Conservation (phyloP, 306 rosid genomes). For the Fragaria ananassa region DNA sequence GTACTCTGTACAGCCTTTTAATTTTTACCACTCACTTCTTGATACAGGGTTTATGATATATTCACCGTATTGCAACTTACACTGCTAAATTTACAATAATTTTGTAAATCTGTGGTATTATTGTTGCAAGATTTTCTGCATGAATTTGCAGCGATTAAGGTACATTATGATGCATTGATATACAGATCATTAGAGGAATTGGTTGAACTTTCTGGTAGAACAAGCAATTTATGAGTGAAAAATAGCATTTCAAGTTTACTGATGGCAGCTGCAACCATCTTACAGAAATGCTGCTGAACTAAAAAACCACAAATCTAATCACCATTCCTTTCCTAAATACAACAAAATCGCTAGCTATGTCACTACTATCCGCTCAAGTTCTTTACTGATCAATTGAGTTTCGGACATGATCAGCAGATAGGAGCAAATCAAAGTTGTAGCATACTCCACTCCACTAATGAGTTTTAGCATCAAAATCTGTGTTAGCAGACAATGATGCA, state of each 20-base stretch:
- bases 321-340: neutral
- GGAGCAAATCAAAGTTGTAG: neutral
- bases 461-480: constrained; percentile 2
- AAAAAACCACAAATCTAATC: neutral
- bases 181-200: neutral
- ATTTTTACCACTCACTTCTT: neutral
- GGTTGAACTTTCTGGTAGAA: neutral
- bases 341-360: constrained; percentile 2
- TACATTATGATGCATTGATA: neutral
- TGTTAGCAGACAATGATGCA: neutral
- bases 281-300: neutral
- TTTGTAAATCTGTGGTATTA: neutral
- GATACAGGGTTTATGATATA: neutral
- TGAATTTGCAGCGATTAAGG: neutral
- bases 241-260: neutral
- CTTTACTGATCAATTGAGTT: neutral
- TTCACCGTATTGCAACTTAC: too few species aligned
- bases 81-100: too few species aligned
- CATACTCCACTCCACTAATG: neutral
- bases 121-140: too few species aligned
- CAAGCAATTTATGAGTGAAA: neutral
- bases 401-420: neutral
- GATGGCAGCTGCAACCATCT: neutral
- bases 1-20: too few species aligned
- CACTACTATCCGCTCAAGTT: neutral